phyloP scores from a whole-genome alignment of 163 green algal species.

The Scenedesmus sp. region DNA sequence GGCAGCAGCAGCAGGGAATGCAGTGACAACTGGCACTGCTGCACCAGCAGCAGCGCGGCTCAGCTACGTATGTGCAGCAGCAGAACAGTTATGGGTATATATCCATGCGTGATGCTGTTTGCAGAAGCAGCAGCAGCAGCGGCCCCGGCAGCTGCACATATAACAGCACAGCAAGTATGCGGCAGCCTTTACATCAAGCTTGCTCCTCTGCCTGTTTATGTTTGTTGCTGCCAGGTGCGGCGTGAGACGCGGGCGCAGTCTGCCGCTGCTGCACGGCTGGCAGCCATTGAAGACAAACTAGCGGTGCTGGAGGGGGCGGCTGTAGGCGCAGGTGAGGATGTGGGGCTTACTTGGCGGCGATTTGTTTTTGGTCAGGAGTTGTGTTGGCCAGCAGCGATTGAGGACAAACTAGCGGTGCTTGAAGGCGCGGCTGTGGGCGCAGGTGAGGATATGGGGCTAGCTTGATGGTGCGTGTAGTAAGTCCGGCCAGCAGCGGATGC shows the following conservation, averaged over 20 bases:
- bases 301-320: constrained; percentile 65
- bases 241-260: constrained; percentile 56
- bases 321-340: constrained; percentile 57
- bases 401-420: constrained; percentile 63
- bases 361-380: too few relatives aligned
- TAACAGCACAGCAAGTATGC: not conserved
- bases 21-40: too few relatives aligned
- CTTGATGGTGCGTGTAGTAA: too few relatives aligned
- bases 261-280: constrained; percentile 54
- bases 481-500: too few relatives aligned
- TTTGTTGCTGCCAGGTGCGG: constrained; percentile 15
- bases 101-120: too few relatives aligned
- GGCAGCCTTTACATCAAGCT: not conserved
- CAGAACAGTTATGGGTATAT: too few relatives aligned
- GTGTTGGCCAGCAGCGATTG: too few relatives aligned
- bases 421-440: constrained; percentile 65
- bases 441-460: constrained; percentile 34
- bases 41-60: too few relatives aligned
- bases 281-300: constrained; percentile 62
- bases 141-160: not conserved
- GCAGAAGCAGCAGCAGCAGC: not conserved
- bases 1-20: too few relatives aligned
- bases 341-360: too few relatives aligned
- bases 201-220: too few relatives aligned
- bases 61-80: too few relatives aligned